phyloP scores from a whole-genome alignment of 2,329 filamentous ascomycete species.

The Pezicula carpinea region DNA sequence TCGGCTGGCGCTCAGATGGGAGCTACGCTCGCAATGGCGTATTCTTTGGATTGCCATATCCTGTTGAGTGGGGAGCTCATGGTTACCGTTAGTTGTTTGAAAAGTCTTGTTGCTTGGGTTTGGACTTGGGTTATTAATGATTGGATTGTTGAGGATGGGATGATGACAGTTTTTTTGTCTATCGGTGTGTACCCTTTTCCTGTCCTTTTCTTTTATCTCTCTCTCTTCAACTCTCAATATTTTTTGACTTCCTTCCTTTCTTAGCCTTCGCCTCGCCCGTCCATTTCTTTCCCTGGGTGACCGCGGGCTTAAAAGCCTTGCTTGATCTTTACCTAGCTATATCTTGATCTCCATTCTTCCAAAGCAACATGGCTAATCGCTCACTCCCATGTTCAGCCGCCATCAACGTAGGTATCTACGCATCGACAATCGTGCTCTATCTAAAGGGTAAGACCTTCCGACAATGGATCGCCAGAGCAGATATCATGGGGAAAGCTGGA shows the following conservation, averaged over 20 bases:
- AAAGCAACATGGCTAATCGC: too few species aligned
- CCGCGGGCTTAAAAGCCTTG: too few species aligned
- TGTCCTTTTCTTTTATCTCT: too few species aligned
- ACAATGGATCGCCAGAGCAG: constrained; percentile 11
- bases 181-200: not conserved
- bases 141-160: constrained; percentile 12
- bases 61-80: constrained; percentile 25
- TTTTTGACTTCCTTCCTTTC: too few species aligned
- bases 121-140: constrained; percentile 23
- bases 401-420: constrained; percentile 13
- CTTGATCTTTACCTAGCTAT: too few species aligned
- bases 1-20: constrained; percentile 27
- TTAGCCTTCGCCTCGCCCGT: too few species aligned
- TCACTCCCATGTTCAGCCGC: not conserved
- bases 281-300: too few species aligned
- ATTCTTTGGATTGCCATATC: constrained; percentile 24
- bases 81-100: constrained; percentile 26
- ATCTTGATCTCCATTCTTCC: too few species aligned
- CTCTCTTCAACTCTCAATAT: too few species aligned
- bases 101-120: constrained; percentile 25
- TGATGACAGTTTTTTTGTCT: constrained; percentile 13
- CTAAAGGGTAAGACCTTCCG: constrained; percentile 16
- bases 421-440: constrained; percentile 10
- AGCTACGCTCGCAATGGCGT: constrained; percentile 22
- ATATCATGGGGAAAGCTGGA: constrained; percentile 10